A percentile compares a stretch with the other conserved stretches of the same genome.
Evolutionary conservation across 768 basidiomycete species (phyloP).

Genomic region (Boletus reticuloceps): DNA sequence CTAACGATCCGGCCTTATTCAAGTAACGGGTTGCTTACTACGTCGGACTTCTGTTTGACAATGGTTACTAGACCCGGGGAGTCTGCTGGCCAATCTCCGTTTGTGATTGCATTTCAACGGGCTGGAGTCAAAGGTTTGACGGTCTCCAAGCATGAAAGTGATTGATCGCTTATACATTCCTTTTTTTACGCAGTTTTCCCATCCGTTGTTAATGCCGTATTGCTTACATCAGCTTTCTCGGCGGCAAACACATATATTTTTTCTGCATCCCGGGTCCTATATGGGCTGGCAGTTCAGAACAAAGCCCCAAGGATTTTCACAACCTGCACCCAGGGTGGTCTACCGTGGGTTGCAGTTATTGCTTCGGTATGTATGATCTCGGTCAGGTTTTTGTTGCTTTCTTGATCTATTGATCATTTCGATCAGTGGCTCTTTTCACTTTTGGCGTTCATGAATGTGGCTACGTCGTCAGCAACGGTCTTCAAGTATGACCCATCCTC

Average conservation of each 20-base stretch:
- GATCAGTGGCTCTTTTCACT: constrained; percentile 39
- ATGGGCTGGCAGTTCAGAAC: constrained; percentile 44
- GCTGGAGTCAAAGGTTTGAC: constrained; percentile 63
- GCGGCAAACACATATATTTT: constrained; percentile 54
- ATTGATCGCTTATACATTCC: neutral
- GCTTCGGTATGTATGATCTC: constrained; percentile 21
- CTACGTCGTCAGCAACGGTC: constrained; percentile 45
- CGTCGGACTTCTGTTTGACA: neutral
- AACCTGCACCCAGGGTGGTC: constrained; percentile 44
- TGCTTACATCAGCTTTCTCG: constrained; percentile 73
- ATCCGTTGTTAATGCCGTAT: constrained; percentile 67
- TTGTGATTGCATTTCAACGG: constrained; percentile 75
- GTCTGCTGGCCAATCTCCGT: constrained; percentile 72
- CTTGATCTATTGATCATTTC: constrained; percentile 8
- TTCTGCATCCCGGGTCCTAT: constrained; percentile 41
- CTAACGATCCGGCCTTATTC: constrained; percentile 54
- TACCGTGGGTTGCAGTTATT: constrained; percentile 43
- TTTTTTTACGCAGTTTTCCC: constrained; percentile 44
- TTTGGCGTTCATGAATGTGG: constrained; percentile 65
- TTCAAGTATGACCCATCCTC: constrained; percentile 19
- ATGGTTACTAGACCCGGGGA: constrained; percentile 3
- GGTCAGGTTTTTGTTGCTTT: constrained; percentile 6
- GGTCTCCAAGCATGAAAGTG: neutral
- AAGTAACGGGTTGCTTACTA: constrained; percentile 21
- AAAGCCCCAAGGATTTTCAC: constrained; percentile 52